Conservation (phyloP, 2,329 filamentous ascomycete genomes). For the Thielaviopsis cerberus region DNA sequence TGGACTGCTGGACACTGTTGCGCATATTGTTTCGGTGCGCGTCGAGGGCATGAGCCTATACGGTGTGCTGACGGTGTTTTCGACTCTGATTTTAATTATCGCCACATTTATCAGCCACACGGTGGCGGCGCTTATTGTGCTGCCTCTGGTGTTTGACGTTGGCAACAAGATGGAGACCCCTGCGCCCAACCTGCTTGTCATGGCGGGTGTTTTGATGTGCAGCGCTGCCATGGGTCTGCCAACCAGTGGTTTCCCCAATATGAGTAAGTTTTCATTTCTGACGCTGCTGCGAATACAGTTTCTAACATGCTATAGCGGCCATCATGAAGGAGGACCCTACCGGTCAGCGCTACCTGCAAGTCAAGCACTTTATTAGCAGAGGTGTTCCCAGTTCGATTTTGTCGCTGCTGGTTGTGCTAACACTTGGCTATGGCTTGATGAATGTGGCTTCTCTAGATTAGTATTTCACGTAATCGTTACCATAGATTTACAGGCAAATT, state of each 20-base stretch:
- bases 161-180: conserved; percentile 72
- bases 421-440: conserved; percentile 84
- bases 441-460: conserved; percentile 45
- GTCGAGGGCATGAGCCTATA: conserved; percentile 73
- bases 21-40: conserved; percentile 49
- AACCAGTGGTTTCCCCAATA: conserved; percentile 93
- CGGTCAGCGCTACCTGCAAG: conserved; percentile 75
- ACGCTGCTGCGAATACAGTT: background rate
- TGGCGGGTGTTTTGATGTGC: conserved; percentile 91
- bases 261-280: conserved; percentile 54
- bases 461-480: conserved; percentile 11
- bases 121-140: conserved; percentile 82
- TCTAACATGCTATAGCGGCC: conserved; percentile 40
- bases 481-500: background rate
- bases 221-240: conserved; percentile 90
- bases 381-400: conserved; percentile 76
- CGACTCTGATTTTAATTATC: conserved; percentile 67
- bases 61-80: conserved; percentile 70
- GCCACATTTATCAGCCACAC: conserved; percentile 97
- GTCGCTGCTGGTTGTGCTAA: conserved; percentile 64
- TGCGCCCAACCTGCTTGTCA: conserved; percentile 85
- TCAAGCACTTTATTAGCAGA: conserved; percentile 87
- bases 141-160: conserved; percentile 76
- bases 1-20: conserved; percentile 76
- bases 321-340: conserved; percentile 99